Evolutionary conservation across 2,329 filamentous ascomycete species (phyloP), one percentile per base, ranked within the genome.

Genomic region (Calonectria pauciramosa): DNA sequence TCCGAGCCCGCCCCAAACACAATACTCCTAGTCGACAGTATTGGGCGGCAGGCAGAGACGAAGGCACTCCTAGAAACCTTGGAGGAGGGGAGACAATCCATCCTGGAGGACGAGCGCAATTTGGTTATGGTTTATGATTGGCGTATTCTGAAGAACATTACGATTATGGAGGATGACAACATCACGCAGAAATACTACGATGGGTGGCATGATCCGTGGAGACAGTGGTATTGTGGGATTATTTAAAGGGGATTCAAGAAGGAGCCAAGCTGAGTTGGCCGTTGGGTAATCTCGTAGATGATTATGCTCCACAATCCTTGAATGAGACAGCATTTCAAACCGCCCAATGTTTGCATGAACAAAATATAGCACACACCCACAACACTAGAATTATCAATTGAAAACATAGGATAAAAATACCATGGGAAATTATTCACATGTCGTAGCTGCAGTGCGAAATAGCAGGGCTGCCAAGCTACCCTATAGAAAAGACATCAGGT

Each of bases 61-160:
- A 77, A 80, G 32, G 73, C 75, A 0, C 82, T 88, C n/a, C 74
- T 88, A 4, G 71, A 72, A 26, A 76, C 74, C 5, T 82, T 88
- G 10, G 80, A 86, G 44, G 70, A 77, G 9, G 74, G 80, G 13
- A 82, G 83, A 14, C 59, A 84, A 16, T 76, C 69, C 28, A 78
- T 77, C 13, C 79, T 79, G 3, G 77, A 80, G 3, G 82, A 83
- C 6, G 76, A 77, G 34, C 80, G 84, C 8, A 83, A 84, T 13
- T 86, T 84, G 82, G 84, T 88, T 2, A 82, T 83, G 8, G 83
- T 89, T 2, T 88, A 88, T 68, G 88, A 90, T 76, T 90, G 88
- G 88, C 83, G 86, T 6, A 79, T 89, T 7, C 72, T 90, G 60
- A 82, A 85, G 38, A 83, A 86, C 26, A 78, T 90, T 13, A 82